A percentile compares a stretch with the other conserved stretches of the same genome.
These are phyloP conservation scores for Phytophthora multivora DNA, from an alignment of 352 stramenopile genomes.

Conservation along the genomic window DNA sequence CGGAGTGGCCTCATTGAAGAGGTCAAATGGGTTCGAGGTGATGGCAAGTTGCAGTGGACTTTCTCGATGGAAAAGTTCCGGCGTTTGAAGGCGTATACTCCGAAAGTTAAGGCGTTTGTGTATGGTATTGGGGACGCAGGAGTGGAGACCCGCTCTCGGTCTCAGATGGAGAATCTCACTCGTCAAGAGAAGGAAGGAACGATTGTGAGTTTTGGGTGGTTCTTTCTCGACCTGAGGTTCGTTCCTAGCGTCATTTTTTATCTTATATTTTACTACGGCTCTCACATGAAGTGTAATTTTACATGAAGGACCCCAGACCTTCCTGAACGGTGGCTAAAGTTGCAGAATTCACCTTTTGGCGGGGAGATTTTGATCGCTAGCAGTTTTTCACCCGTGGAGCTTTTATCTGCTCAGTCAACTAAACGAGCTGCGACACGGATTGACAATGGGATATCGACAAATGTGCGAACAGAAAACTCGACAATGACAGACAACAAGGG, in stretches of 20 bases:
- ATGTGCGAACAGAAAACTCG: not conserved
- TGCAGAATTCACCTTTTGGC: slow-evolving; percentile 73
- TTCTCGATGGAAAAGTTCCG: slow-evolving; percentile 67
- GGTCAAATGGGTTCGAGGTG: slow-evolving; percentile 49
- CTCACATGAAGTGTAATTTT: not conserved
- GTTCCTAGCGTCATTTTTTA: not conserved
- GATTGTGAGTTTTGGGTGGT: slow-evolving; percentile 78
- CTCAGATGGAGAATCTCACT: slow-evolving; percentile 16
- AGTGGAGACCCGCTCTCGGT: slow-evolving; percentile 12
- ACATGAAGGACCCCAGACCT: slow-evolving; percentile 67
- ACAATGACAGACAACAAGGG: not conserved
- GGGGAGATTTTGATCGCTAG: slow-evolving; percentile 72
- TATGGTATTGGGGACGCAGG: slow-evolving; percentile 55
- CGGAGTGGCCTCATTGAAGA: slow-evolving; percentile 60
- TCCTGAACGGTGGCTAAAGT: slow-evolving; percentile 67
- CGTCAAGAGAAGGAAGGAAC: slow-evolving; percentile 36
- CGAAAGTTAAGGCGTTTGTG: slow-evolving; percentile 73
- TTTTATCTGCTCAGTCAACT: not conserved
- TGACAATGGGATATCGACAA: not conserved
- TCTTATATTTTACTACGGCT: not conserved
- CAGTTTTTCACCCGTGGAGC: slow-evolving; percentile 30
- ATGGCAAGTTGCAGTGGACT: slow-evolving; percentile 63
- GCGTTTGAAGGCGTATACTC: slow-evolving; percentile 65
- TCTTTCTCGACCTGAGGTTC: slow-evolving; percentile 81
- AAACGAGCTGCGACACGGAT: not conserved